Conservation (phyloP, 768 basidiomycete genomes). For the Tylopilus vinaceipallidus region DNA sequence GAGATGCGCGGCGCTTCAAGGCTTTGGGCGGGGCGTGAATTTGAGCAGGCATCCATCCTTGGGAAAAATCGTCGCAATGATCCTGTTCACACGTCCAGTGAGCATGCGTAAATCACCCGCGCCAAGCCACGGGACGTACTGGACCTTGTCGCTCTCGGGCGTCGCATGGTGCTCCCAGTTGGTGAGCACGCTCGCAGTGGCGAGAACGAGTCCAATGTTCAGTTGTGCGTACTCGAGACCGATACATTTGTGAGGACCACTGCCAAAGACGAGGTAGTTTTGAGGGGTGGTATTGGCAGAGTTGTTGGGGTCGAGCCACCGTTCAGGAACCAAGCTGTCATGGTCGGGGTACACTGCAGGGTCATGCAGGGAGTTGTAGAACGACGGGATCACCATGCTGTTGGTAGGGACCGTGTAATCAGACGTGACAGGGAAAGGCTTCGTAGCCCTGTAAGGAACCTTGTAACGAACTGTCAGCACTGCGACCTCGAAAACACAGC, state of each 20-base stretch:
- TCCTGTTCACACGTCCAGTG: slow-evolving; percentile 41
- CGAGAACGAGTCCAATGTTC: slow-evolving; percentile 86
- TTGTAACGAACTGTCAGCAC: slow-evolving; percentile 29
- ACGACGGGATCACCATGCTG: slow-evolving; percentile 93
- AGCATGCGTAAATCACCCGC: neutral
- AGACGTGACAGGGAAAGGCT: slow-evolving; percentile 88
- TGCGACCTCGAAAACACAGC: neutral
- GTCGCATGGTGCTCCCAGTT: slow-evolving; percentile 90
- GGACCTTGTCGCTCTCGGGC: slow-evolving; percentile 71
- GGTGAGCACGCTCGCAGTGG: slow-evolving; percentile 74
- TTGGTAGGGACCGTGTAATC: slow-evolving; percentile 89
- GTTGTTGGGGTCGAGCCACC: slow-evolving; percentile 86
- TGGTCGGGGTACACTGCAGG: slow-evolving; percentile 84
- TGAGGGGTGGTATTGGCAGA: slow-evolving; percentile 81
- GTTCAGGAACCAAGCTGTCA: slow-evolving; percentile 78
- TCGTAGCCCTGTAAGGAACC: slow-evolving; percentile 92
- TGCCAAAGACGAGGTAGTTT: slow-evolving; percentile 95
- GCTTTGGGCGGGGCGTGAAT: slow-evolving; percentile 57
- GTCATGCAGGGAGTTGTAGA: slow-evolving; percentile 93
- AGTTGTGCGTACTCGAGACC: slow-evolving; percentile 90
- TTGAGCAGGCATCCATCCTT: slow-evolving; percentile 86
- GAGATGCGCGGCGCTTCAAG: slow-evolving; percentile 1
- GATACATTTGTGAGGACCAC: slow-evolving; percentile 90
- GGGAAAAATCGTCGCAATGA: slow-evolving; percentile 97
- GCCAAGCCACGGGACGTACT: slow-evolving; percentile 48